phyloP scores from a whole-genome alignment of 805 yeast genomes.

The Pichia membranifaciens region DNA sequence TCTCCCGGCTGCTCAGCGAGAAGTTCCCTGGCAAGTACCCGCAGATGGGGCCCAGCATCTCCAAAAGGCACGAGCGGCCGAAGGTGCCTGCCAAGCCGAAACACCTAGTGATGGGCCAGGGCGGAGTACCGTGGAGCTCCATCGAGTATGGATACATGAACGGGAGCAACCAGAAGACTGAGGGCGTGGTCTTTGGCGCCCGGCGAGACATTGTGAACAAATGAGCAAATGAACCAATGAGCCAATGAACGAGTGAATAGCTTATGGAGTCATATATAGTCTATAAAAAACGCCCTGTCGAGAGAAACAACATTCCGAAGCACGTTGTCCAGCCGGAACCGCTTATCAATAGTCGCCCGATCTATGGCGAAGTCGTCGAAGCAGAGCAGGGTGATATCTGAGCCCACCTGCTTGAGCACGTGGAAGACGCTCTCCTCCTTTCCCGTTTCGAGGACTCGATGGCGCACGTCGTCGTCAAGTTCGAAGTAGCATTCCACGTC shows the following conservation, averaged over 20 bases:
- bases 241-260: no score
- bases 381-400: slow-evolving; percentile 22
- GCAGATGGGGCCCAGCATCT: slow-evolving; percentile 54
- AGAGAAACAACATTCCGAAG: slow-evolving; percentile 17
- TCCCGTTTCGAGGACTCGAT: slow-evolving; percentile 41
- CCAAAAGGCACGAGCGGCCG: slow-evolving; percentile 43
- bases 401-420: slow-evolving; percentile 44
- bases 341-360: slow-evolving; percentile 13
- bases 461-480: slow-evolving; percentile 20
- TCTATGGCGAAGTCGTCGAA: slow-evolving; percentile 18
- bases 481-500: slow-evolving; percentile 16
- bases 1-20: slow-evolving; percentile 62
- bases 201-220: slow-evolving; percentile 38
- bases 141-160: slow-evolving; percentile 54
- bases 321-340: slow-evolving; percentile 25
- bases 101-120: slow-evolving; percentile 31
- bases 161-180: slow-evolving; percentile 50
- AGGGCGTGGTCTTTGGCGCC: slow-evolving; percentile 49
- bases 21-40: slow-evolving; percentile 42
- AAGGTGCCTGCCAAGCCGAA: slow-evolving; percentile 51
- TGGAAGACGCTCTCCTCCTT: slow-evolving; percentile 47
- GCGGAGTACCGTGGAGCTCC: slow-evolving; percentile 45
- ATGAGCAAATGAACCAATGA: no score
- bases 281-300: background rate
- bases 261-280: slow-evolving; percentile 7